Percentiles rank a stretch among this genome's conserved stretches.
These are phyloP conservation scores for Hypoxylon lienhwacheense DNA, from an alignment of 495 filamentous ascomycete genomes.

Conservation along the genomic window DNA sequence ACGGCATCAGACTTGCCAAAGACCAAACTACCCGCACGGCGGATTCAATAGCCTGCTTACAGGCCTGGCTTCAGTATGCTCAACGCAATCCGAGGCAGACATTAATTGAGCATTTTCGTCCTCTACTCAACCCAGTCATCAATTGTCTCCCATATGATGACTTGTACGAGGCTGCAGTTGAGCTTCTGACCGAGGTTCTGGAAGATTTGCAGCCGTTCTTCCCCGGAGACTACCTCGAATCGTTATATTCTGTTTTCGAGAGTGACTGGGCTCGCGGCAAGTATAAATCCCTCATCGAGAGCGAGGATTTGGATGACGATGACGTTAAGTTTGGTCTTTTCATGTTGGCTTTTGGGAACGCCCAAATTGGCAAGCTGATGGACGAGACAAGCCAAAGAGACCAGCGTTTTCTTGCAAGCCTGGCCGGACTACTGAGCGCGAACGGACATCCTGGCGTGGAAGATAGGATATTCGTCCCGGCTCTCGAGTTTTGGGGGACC, in stretches of 20 bases:
- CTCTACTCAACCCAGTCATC: conserved; percentile 58
- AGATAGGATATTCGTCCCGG: conserved; percentile 72
- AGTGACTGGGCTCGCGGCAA: conserved; percentile 56
- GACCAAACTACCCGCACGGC: conserved; percentile 36
- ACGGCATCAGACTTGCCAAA: conserved; percentile 43
- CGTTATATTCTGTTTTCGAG: conserved; percentile 59
- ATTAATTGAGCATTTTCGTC: conserved; percentile 57
- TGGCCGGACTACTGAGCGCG: conserved; percentile 66
- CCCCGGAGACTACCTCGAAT: conserved; percentile 53
- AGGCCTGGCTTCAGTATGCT: conserved; percentile 72
- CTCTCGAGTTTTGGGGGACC: conserved; percentile 83
- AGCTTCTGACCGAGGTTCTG: conserved; percentile 66
- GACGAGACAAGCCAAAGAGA: conserved; percentile 45
- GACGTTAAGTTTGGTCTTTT: conserved; percentile 69
- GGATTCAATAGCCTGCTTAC: conserved; percentile 62
- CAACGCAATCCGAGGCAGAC: conserved; percentile 59
- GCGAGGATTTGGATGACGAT: conserved; percentile 64
- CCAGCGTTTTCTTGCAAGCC: conserved; percentile 52
- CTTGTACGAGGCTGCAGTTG: conserved; percentile 61
- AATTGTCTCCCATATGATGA: conserved; percentile 57
- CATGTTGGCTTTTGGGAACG: conserved; percentile 69
- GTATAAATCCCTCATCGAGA: conserved; percentile 55
- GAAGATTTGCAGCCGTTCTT: conserved; percentile 66
- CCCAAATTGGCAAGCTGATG: conserved; percentile 56
- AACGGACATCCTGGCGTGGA: conserved; percentile 76